Conservation (phyloP, 2,329 filamentous ascomycete species). For the Colletotrichum musicola region DNA sequence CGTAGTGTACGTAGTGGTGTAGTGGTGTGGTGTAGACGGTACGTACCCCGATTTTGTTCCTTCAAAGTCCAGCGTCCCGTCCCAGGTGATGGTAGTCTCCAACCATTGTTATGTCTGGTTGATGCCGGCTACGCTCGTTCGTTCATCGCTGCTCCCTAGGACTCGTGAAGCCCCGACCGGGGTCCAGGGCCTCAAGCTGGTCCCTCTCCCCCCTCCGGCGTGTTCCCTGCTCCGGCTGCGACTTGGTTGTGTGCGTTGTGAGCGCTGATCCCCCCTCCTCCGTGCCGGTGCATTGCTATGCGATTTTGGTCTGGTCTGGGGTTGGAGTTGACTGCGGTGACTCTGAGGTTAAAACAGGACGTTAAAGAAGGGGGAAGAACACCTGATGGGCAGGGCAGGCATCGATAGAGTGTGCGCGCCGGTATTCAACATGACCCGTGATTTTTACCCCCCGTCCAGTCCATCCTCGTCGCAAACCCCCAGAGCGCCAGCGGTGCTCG, state of each 20-base stretch:
- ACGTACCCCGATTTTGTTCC: constrained; percentile 31
- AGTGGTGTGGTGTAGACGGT: neutral
- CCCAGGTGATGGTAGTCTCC: constrained; percentile 29
- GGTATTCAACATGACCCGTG: no score
- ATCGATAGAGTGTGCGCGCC: no score
- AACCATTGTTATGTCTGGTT: constrained; percentile 32
- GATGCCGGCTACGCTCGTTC: constrained; percentile 35
- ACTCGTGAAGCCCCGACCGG: constrained; percentile 23
- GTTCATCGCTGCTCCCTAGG: constrained; percentile 27
- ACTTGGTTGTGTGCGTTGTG: constrained; percentile 13
- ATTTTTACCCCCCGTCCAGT: constrained; percentile 1
- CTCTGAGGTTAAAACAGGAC: neutral
- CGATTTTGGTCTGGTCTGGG: neutral
- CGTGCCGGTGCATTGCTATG: neutral
- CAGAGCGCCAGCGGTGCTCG: constrained; percentile 12
- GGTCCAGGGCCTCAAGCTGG: constrained; percentile 28
- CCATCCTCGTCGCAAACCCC: constrained; percentile 9
- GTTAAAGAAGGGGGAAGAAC: no score
- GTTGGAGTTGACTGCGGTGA: neutral
- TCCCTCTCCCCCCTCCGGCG: constrained; percentile 12
- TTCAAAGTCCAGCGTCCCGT: constrained; percentile 23
- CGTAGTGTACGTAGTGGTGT: no score
- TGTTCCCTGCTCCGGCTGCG: constrained; percentile 19
- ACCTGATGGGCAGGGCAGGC: no score
- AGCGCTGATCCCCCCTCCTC: neutral